Evolutionary conservation across 768 basidiomycete genomes (phyloP), one percentile per base, ranked within the genome.

Genomic region (Filobasidium floriforme): DNA sequence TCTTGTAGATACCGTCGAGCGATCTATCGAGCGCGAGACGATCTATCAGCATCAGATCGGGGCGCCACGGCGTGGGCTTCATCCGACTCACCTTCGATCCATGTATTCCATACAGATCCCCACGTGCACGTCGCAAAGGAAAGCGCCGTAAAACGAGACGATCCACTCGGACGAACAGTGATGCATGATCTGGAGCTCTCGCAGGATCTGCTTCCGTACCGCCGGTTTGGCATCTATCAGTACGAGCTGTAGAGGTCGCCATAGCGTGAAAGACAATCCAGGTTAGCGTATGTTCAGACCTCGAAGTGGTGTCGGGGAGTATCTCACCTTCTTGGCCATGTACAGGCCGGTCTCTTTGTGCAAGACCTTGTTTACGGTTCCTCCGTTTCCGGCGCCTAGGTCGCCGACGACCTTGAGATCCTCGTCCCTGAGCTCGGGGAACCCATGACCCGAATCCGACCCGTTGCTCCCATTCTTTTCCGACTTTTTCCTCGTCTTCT

Each of bases 141-240:
- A 99, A 61, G 96, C 96, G 68, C 96, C 96, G 76, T 88, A 93
- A 82, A 97, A 99, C 0, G 90, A 92, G 73, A 99, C 89, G 77
- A 99, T 99, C 79, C 92, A 90, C 63, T 84, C 85, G 7, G 90
- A 93, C 70, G 88, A 83, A 80, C 94, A 98, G 79, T 96, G 89
- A 78, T 97, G 91, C 94, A 98, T 94, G 82, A 99, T 98, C 73
- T 97, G 94, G 71, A 99, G 82, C 77, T 99, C 96, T 61, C 96
- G 88, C 43, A 98, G 82, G 73, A 99, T 98, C 81, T 99, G 96
- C 77, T 98, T 99, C 69, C 93, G 84, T 40, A 98, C 91, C 1
- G 90, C 85, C 11, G 92, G 94, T 77, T 97, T 97, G 37, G 77
- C 77, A 60, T 78, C 77, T 40, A 68, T 76, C 52, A 78, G 69